A percentile compares a stretch with the other conserved stretches of the same genome.
phyloP scores from a whole-genome alignment of 2,329 filamentous ascomycete species.

The Furcasterigmium sp. region DNA sequence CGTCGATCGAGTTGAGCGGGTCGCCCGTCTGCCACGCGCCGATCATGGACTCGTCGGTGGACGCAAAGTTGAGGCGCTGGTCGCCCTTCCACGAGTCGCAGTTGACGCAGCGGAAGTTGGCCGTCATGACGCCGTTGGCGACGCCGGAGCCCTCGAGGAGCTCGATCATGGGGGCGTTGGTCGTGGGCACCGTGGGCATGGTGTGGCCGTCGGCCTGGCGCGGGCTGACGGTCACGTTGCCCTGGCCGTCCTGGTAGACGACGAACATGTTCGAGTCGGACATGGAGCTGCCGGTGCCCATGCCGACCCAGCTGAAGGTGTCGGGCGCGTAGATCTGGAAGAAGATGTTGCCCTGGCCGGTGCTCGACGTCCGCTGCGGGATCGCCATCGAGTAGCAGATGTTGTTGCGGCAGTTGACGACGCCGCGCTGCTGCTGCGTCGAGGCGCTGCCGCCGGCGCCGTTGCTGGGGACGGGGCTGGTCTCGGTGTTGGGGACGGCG shows the following conservation, averaged over 20 bases:
- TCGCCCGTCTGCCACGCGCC: constrained; percentile 45
- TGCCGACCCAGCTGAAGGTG: constrained; percentile 8
- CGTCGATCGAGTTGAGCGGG: constrained; percentile 36
- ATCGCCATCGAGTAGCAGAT: constrained; percentile 54
- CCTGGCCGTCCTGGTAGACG: constrained; percentile 51
- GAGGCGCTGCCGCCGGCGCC: background rate
- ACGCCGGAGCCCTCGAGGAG: constrained; percentile 57
- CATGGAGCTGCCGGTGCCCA: constrained; percentile 55
- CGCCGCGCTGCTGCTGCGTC: background rate
- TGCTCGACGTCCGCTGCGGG: constrained; percentile 40
- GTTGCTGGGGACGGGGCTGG: background rate
- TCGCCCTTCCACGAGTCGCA: constrained; percentile 42
- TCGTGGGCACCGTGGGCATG: constrained; percentile 39
- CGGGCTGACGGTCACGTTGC: constrained; percentile 58
- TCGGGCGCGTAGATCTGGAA: background rate
- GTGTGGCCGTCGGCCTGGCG: constrained; percentile 42
- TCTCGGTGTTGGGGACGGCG: background rate
- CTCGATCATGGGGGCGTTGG: constrained; percentile 34
- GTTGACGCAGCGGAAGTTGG: constrained; percentile 52
- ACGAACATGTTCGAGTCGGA: constrained; percentile 54
- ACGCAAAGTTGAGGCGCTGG: constrained; percentile 34
- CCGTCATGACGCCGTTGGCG: constrained; percentile 44
- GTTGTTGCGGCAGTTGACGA: constrained; percentile 29
- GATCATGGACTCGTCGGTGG: constrained; percentile 40
- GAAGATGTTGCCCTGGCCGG: constrained; percentile 48